These are phyloP conservation scores for Ustilago cynodontis DNA, from an alignment of 1,284 basidiomycete species.

Conservation along the genomic window DNA sequence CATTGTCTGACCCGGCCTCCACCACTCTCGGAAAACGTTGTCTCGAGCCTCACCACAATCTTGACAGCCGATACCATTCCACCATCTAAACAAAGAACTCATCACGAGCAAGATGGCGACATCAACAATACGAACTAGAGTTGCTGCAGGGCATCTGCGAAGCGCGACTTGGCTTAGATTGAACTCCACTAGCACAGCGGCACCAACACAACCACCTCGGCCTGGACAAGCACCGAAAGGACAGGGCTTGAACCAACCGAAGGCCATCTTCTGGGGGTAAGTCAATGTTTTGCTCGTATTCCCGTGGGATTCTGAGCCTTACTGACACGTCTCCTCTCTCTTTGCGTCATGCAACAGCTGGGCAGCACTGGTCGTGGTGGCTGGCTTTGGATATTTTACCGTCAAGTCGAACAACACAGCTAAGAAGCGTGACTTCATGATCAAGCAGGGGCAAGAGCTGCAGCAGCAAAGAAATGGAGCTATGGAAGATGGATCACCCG, in stretches of 20 bases:
- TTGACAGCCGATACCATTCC: neutral
- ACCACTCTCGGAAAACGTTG: neutral
- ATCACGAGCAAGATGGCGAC: constrained; percentile 11
- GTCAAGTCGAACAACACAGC: constrained; percentile 53
- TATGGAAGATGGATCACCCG: constrained; percentile 6
- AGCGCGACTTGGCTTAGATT: neutral
- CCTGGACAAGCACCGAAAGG: constrained; percentile 13
- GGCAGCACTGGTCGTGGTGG: constrained; percentile 40
- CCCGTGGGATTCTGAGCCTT: too few species aligned
- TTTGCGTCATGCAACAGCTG: constrained; percentile 20
- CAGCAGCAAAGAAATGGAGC: constrained; percentile 8
- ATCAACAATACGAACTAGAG: neutral
- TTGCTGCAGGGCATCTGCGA: neutral
- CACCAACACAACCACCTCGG: neutral
- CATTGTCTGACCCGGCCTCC: neutral
- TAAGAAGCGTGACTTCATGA: constrained; percentile 55
- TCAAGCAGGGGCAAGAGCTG: constrained; percentile 41
- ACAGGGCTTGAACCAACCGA: constrained; percentile 42
- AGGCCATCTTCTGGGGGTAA: constrained; percentile 51
- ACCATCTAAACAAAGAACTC: neutral
- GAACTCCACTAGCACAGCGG: constrained; percentile 12
- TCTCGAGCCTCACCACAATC: neutral
- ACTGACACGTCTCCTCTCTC: neutral
- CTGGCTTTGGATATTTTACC: constrained; percentile 50
- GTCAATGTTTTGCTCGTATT: neutral